Evolutionary conservation across 208 protist species (phyloP).

Genomic region (Leptomonas pyrrhocoris): DNA sequence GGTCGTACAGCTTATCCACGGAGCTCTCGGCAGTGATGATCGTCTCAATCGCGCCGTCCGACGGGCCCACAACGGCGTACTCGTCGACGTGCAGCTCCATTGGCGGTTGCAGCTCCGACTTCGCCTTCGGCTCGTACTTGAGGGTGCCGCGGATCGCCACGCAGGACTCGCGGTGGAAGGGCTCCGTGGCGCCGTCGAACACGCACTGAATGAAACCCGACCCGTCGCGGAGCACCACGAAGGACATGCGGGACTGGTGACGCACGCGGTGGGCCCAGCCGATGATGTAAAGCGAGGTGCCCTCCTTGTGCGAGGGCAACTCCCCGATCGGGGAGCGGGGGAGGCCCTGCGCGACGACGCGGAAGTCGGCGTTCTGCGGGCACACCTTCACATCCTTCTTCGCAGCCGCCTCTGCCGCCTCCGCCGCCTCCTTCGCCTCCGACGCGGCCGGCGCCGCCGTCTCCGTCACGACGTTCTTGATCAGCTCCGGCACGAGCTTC

Average conservation of each 20-base stretch:
- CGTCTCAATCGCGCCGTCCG: slow-evolving; percentile 87
- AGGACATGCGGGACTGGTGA: slow-evolving; percentile 95
- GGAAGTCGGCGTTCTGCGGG: slow-evolving; percentile 59
- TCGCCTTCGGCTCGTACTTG: slow-evolving; percentile 82
- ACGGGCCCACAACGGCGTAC: slow-evolving; percentile 85
- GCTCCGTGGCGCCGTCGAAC: slow-evolving; percentile 79
- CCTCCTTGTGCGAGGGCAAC: slow-evolving; percentile 50
- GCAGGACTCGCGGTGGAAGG: slow-evolving; percentile 89
- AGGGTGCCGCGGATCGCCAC: slow-evolving; percentile 82
- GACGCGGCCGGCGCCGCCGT: slow-evolving; percentile 23
- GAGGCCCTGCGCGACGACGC: slow-evolving; percentile 45
- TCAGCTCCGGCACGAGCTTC: slow-evolving; percentile 62
- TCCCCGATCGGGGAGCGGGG: slow-evolving; percentile 54
- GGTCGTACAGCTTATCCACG: slow-evolving; percentile 92
- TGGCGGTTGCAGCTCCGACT: slow-evolving; percentile 72
- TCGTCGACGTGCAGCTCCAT: slow-evolving; percentile 89
- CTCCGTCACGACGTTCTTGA: slow-evolving; percentile 51
- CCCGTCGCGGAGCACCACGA: slow-evolving; percentile 97
- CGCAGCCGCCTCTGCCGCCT: slow-evolving; percentile 4
- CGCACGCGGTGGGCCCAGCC: slow-evolving; percentile 97
- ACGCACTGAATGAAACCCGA: slow-evolving; percentile 96
- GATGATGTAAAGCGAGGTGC: slow-evolving; percentile 77
- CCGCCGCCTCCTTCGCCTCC: slow-evolving; percentile 3
- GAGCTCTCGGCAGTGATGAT: slow-evolving; percentile 92
- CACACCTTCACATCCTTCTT: slow-evolving; percentile 59